phyloP scores from a whole-genome alignment of 805 yeast species.

The Monosporozyma servazzii region DNA sequence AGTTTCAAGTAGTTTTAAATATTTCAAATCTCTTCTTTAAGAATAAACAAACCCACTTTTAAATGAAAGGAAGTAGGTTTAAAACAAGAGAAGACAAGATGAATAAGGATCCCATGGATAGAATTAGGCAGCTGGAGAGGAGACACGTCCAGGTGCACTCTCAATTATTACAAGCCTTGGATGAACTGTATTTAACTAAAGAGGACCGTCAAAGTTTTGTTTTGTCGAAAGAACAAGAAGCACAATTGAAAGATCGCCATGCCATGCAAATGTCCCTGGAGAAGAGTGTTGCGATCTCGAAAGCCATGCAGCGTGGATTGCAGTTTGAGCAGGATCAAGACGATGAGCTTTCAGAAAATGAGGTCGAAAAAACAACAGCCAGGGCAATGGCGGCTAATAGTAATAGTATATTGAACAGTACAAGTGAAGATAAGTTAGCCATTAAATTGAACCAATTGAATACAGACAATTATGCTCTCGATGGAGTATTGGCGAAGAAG shows the following conservation, averaged over 20 bases:
- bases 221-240: background rate
- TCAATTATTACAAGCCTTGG: slow-evolving; percentile 28
- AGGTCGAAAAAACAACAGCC: background rate
- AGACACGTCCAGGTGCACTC: slow-evolving; percentile 28
- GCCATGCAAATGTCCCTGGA: slow-evolving; percentile 18
- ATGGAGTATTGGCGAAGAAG: background rate
- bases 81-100: background rate
- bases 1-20: background rate
- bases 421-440: background rate
- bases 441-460: background rate
- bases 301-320: slow-evolving; percentile 5
- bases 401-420: background rate
- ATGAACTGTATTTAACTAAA: slow-evolving; percentile 23
- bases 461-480: background rate
- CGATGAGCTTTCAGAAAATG: background rate
- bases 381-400: slow-evolving; percentile 5
- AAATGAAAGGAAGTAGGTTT: background rate
- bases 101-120: slow-evolving; percentile 6
- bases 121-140: slow-evolving; percentile 17
- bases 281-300: slow-evolving; percentile 15
- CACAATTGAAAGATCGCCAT: slow-evolving; percentile 2
- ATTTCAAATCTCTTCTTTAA: background rate
- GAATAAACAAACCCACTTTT: too few species aligned
- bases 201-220: slow-evolving; percentile 4
- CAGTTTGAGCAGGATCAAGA: background rate